A percentile compares a stretch with the other conserved stretches of the same genome.
These are phyloP conservation scores for Aspergillus cejpii DNA, from an alignment of 2,329 filamentous ascomycete genomes.

Conservation along the genomic window DNA sequence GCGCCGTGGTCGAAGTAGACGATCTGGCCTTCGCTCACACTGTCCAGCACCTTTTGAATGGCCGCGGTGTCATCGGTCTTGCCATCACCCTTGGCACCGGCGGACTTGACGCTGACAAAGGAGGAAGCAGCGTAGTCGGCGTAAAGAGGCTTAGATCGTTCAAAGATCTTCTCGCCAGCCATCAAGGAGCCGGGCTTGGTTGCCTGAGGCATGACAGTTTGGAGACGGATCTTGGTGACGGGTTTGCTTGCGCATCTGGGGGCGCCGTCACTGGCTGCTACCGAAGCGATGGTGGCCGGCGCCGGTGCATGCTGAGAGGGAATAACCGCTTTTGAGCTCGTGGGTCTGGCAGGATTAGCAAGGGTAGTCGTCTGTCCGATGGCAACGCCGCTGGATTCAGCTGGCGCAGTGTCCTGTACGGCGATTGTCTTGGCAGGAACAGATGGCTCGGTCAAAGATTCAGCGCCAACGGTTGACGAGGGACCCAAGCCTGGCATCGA, in stretches of 20 bases:
- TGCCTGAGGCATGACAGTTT: slow-evolving; percentile 51
- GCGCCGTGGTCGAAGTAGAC: slow-evolving; percentile 60
- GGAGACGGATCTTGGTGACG: slow-evolving; percentile 44
- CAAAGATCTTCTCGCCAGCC: slow-evolving; percentile 60
- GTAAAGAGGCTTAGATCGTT: slow-evolving; percentile 86
- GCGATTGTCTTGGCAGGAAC: not conserved
- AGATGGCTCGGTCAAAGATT: not conserved
- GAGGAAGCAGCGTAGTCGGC: slow-evolving; percentile 56
- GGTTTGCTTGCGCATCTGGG: slow-evolving; percentile 25
- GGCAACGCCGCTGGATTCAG: not conserved
- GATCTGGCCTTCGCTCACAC: slow-evolving; percentile 53
- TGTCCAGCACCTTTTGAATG: slow-evolving; percentile 72
- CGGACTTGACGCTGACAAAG: slow-evolving; percentile 76
- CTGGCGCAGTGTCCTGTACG: not conserved
- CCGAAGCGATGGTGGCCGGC: slow-evolving; percentile 8
- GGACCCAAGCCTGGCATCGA: not conserved
- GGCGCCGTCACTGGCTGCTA: slow-evolving; percentile 5
- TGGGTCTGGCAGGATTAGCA: not conserved
- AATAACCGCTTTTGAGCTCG: not conserved
- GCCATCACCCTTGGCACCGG: slow-evolving; percentile 83
- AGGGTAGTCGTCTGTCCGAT: not conserved
- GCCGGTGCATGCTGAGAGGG: not conserved
- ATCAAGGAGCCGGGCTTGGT: slow-evolving; percentile 63
- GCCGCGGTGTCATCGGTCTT: slow-evolving; percentile 77
- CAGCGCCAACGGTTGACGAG: not conserved